Evolutionary conservation across 169 alveolate genomes (phyloP).

Genomic region (Cryptosporidium felis): DNA sequence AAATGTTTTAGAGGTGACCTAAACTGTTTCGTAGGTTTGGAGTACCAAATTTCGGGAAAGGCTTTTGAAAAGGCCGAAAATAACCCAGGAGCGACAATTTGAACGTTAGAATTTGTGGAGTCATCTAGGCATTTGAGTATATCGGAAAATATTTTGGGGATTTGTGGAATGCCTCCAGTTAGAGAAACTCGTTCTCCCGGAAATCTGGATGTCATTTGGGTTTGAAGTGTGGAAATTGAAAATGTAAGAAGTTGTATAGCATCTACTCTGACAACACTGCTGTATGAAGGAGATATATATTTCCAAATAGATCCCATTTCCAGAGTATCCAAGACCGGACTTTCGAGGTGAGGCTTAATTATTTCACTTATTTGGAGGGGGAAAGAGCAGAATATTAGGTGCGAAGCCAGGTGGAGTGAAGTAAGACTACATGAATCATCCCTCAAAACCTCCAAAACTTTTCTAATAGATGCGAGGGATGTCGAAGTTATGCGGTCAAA

Average conservation of each 20-base stretch:
- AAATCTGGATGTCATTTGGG: background rate
- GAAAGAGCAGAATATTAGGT: background rate
- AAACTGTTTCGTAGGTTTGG: background rate
- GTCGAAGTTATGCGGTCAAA: conserved; percentile 38
- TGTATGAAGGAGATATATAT: conserved; percentile 20
- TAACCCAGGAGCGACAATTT: conserved; percentile 22
- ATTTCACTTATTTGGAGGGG: background rate
- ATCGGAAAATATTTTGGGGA: background rate
- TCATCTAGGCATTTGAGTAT: conserved; percentile 18
- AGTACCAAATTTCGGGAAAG: conserved; percentile 40
- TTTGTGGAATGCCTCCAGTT: background rate
- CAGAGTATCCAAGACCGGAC: background rate
- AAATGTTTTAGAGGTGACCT: conserved; percentile 8
- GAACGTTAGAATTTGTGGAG: conserved; percentile 11
- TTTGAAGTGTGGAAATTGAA: background rate
- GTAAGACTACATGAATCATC: background rate
- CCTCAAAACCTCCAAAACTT: background rate
- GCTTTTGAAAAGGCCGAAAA: background rate
- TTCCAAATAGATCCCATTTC: conserved; percentile 29
- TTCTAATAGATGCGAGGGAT: conserved; percentile 23
- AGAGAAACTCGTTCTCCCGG: background rate
- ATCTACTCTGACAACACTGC: conserved; percentile 36
- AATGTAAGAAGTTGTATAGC: conserved; percentile 16
- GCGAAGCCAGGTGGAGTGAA: background rate
- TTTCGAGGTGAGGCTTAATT: background rate